phyloP scores from a whole-genome alignment of 768 basidiomycete genomes.

The Tulasnella sp. region DNA sequence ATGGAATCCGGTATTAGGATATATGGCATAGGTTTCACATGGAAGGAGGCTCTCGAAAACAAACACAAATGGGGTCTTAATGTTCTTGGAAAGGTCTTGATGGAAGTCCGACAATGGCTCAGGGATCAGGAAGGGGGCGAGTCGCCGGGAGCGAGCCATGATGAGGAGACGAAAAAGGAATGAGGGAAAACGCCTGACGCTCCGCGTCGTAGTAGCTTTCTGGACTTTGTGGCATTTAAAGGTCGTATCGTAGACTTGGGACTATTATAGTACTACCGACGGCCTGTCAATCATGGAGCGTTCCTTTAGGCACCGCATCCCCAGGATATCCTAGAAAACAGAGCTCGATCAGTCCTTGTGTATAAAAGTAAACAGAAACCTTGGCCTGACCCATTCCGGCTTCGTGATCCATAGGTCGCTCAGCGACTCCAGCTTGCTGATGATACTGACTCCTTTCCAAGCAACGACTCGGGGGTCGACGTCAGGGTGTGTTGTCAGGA shows the following conservation, averaged over 20 bases:
- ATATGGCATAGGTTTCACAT: conserved; percentile 56
- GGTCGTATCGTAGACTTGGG: neutral
- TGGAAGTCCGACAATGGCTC: conserved; percentile 36
- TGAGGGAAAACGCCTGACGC: neutral
- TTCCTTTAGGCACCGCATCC: conserved; percentile 34
- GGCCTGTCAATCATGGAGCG: conserved; percentile 25
- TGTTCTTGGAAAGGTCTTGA: conserved; percentile 45
- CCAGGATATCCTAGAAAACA: conserved; percentile 30
- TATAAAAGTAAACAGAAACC: conserved; percentile 24
- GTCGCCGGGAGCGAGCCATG: neutral
- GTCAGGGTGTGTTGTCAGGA: conserved; percentile 91
- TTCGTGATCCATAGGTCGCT: conserved; percentile 83
- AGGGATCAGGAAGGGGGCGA: conserved; percentile 25
- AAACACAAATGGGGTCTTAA: conserved; percentile 49
- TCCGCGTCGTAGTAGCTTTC: neutral
- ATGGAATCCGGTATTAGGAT: conserved; percentile 31
- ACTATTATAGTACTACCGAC: neutral
- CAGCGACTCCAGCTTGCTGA: conserved; percentile 85
- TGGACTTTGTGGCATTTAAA: neutral
- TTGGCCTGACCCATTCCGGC: conserved; percentile 72
- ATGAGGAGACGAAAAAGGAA: neutral
- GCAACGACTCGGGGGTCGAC: conserved; percentile 82
- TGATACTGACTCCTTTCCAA: conserved; percentile 92
- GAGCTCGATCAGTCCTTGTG: neutral
- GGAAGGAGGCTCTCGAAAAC: conserved; percentile 39